Conservation (phyloP, 768 basidiomycete species). For the Leccinum sublutescens region DNA sequence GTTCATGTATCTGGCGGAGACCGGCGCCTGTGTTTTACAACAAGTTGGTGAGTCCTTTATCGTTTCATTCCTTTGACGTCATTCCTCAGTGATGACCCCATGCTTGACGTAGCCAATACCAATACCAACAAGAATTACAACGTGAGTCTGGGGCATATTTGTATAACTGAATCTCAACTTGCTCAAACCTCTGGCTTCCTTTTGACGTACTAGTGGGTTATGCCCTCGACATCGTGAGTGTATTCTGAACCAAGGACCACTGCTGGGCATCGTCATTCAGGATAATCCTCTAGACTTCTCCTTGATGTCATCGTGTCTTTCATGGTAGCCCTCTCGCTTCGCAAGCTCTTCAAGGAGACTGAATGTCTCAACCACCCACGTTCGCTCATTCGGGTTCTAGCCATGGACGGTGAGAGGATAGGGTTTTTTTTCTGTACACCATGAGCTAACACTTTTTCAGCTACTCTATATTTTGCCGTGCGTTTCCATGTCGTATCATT, state of each 20-base stretch:
- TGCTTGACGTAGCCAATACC: not conserved
- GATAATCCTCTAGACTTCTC: not conserved
- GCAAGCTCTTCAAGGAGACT: not conserved
- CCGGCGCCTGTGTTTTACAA: not conserved
- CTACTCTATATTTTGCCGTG: not conserved
- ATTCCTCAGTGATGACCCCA: not conserved
- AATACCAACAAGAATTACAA: not conserved
- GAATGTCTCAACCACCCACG: not conserved
- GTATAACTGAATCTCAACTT: not conserved
- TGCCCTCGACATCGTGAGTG: not conserved
- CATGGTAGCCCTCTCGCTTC: slow-evolving; percentile 1
- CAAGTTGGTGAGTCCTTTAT: not conserved
- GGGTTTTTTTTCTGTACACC: not conserved
- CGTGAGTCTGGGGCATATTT: not conserved
- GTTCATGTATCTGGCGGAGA: not conserved
- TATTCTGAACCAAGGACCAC: not conserved
- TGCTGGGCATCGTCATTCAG: not conserved
- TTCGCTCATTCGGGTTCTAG: not conserved
- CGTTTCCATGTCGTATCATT: not conserved
- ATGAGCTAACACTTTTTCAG: not conserved
- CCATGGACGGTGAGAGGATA: slow-evolving; percentile 9
- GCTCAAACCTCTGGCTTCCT: not conserved
- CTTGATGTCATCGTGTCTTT: not conserved
- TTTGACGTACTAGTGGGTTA: not conserved
- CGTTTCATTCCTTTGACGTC: not conserved